These are phyloP conservation scores for Penicillium bialowiezense DNA, from an alignment of 495 filamentous ascomycete species.

Conservation along the genomic window DNA sequence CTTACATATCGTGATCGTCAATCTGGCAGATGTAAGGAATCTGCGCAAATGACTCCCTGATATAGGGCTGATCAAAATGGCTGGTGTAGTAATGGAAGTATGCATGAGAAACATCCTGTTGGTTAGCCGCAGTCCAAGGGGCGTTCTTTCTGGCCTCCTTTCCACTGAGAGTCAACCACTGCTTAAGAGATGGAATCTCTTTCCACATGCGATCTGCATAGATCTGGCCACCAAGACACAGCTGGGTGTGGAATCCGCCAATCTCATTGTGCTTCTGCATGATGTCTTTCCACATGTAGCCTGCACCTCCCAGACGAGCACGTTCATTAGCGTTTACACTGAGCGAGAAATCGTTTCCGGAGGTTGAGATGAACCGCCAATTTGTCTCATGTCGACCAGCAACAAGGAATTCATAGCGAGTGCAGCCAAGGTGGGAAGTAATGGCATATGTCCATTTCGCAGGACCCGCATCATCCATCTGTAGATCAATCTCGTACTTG, in stretches of 20 bases:
- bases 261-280: slow-evolving; percentile 96
- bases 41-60: slow-evolving; percentile 94
- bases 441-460: slow-evolving; percentile 98
- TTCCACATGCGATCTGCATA: slow-evolving; percentile 97
- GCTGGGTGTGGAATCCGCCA: slow-evolving; percentile 89
- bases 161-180: slow-evolving; percentile 88
- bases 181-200: slow-evolving; percentile 85
- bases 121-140: slow-evolving; percentile 86
- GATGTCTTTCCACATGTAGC: slow-evolving; percentile 98
- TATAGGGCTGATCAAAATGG: slow-evolving; percentile 92
- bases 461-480: slow-evolving; percentile 77
- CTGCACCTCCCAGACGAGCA: slow-evolving; percentile 76
- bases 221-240: slow-evolving; percentile 91
- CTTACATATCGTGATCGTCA: slow-evolving; percentile 98
- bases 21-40: slow-evolving; percentile 92
- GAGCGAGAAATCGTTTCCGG: slow-evolving; percentile 90
- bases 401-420: slow-evolving; percentile 96
- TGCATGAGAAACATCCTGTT: slow-evolving; percentile 91
- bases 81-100: slow-evolving; percentile 99
- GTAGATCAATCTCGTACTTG: slow-evolving; percentile 88
- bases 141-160: slow-evolving; percentile 89
- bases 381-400: slow-evolving; percentile 84
- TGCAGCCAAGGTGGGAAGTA: slow-evolving; percentile 94
- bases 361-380: slow-evolving; percentile 97
- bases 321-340: slow-evolving; percentile 83